Percentiles rank a stretch among this genome's conserved stretches.
Evolutionary conservation across 305 asterid species (phyloP).

Genomic region (Fraxinus baroniana): DNA sequence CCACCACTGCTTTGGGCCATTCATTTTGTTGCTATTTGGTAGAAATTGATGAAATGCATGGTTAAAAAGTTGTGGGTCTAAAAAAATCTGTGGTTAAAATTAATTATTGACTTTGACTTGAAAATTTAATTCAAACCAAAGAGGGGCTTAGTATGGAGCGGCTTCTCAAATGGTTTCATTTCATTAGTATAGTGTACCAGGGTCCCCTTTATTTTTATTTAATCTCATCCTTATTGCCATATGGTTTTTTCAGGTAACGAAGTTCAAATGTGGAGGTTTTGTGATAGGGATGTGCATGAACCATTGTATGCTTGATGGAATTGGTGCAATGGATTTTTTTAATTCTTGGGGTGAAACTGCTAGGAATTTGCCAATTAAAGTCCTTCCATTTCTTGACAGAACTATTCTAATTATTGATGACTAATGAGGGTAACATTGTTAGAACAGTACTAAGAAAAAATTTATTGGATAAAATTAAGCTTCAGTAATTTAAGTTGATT

Average conservation of each 20-base stretch:
- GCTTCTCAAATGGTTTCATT: neutral
- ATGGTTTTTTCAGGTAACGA: constrained; percentile 53
- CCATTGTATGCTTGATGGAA: constrained; percentile 87
- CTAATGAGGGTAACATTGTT: too few species aligned
- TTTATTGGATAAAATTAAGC: too few species aligned
- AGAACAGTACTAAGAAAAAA: too few species aligned
- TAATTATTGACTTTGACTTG: too few species aligned
- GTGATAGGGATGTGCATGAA: constrained; percentile 83
- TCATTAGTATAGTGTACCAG: neutral
- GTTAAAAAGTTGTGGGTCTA: too few species aligned
- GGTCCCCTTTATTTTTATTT: neutral
- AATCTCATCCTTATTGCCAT: neutral
- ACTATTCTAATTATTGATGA: too few species aligned
- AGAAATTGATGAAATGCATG: too few species aligned
- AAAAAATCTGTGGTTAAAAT: too few species aligned
- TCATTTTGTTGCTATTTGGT: too few species aligned
- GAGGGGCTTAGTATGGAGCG: too few species aligned
- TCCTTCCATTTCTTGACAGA: constrained; percentile 78
- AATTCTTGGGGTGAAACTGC: constrained; percentile 85
- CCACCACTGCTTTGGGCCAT: neutral
- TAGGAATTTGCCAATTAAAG: constrained; percentile 50
- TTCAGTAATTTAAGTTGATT: too few species aligned
- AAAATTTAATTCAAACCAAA: too few species aligned
- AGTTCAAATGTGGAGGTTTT: constrained; percentile 92
- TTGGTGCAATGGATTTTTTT: constrained; percentile 84